phyloP scores from a whole-genome alignment of 345 rosid genomes.

The Gynandropsis gynandra region DNA sequence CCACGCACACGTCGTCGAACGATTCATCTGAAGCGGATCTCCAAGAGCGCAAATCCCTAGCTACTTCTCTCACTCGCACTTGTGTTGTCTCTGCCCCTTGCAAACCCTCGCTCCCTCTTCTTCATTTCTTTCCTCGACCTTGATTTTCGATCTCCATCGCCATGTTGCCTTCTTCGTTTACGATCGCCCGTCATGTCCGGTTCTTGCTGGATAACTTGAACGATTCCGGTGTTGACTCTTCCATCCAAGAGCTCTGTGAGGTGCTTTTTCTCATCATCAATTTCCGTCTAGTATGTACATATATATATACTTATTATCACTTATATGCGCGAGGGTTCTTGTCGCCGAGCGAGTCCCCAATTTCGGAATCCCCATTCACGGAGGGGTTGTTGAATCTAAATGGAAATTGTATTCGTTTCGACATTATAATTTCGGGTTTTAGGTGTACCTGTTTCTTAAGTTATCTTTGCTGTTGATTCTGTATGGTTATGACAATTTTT shows the following conservation, averaged over 20 bases:
- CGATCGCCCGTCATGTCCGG: slow-evolving; percentile 55
- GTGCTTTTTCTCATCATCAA: slow-evolving; percentile 23
- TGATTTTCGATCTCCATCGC: slow-evolving; percentile 18
- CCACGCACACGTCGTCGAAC: too few relatives aligned
- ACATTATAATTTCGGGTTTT: too few relatives aligned
- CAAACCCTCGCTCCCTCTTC: slow-evolving; percentile 24
- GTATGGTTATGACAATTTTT: too few relatives aligned
- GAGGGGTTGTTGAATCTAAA: too few relatives aligned
- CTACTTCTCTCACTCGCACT: slow-evolving; percentile 6
- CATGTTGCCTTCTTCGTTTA: slow-evolving; percentile 48
- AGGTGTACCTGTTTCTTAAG: too few relatives aligned
- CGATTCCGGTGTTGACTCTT: slow-evolving; percentile 56
- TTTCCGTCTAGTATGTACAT: background rate
- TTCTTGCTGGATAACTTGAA: slow-evolving; percentile 50
- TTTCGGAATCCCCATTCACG: too few relatives aligned
- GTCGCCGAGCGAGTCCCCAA: background rate
- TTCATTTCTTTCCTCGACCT: background rate
- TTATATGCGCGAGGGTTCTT: background rate
- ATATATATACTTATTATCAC: background rate
- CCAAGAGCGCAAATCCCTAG: slow-evolving; percentile 5
- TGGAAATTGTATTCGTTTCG: too few relatives aligned
- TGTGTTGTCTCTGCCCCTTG: background rate
- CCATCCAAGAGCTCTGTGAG: slow-evolving; percentile 53
- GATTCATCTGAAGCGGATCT: slow-evolving; percentile 9
- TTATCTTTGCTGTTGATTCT: too few relatives aligned